Conservation (phyloP, 1,284 basidiomycete species). For the Pseudozyma sp. region DNA sequence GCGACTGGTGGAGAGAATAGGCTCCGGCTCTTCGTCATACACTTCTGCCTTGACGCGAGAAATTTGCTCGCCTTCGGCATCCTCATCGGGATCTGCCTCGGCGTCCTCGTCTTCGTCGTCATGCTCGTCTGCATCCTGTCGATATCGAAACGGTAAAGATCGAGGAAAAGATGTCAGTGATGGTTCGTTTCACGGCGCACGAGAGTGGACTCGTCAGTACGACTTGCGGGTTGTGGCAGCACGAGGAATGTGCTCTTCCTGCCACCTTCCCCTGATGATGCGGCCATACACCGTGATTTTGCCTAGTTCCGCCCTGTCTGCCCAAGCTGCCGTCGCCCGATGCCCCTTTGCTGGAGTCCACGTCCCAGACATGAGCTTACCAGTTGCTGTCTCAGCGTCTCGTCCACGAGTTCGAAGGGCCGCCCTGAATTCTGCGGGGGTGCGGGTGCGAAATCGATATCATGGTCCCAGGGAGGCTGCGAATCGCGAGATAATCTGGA, state of each 20-base stretch:
- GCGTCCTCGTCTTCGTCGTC: conserved; percentile 44
- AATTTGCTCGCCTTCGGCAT: conserved; percentile 30
- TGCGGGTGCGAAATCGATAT: neutral
- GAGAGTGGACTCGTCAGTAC: conserved; percentile 13
- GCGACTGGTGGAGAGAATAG: conserved; percentile 32
- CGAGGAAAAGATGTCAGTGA: conserved; percentile 12
- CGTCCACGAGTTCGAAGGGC: conserved; percentile 3
- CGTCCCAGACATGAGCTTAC: conserved; percentile 18
- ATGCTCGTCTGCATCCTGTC: conserved; percentile 29
- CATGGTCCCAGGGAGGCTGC: conserved; percentile 18
- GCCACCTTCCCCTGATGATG: neutral
- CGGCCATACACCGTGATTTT: neutral
- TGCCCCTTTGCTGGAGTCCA: neutral
- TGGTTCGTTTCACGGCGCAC: neutral
- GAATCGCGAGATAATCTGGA: conserved; percentile 15
- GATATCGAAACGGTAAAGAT: neutral
- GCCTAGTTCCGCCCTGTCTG: neutral
- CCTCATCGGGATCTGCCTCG: conserved; percentile 35
- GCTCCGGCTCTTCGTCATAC: conserved; percentile 29
- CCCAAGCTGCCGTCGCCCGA: neutral
- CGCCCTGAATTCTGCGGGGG: neutral
- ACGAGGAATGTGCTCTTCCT: neutral
- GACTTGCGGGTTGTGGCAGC: conserved; percentile 1
- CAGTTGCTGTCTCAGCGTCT: conserved; percentile 7
- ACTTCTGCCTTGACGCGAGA: conserved; percentile 13